Evolutionary conservation across 1,284 basidiomycete species (phyloP), one percentile per base, ranked within the genome.

Genomic region (Trametes polyzona): DNA sequence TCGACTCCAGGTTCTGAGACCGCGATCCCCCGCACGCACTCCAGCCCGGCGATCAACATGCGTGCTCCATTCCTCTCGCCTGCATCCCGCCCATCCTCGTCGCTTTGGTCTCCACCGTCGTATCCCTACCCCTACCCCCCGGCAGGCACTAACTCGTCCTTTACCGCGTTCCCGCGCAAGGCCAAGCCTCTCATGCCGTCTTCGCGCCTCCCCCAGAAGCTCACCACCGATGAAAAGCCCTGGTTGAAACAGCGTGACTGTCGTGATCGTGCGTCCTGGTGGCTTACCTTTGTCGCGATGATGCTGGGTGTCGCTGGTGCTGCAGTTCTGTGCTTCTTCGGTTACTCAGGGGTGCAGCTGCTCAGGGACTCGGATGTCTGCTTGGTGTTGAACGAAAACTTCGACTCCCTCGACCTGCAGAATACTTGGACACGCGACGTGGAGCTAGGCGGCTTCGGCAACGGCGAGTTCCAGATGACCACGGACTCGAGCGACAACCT

Each of bases 401-500:
- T 93, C 63, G 76, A 80, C 52, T 73, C 71, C 42, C 71, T 83
- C 50, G 75, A 80, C 54, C 77, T 78, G 32, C 77, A 76, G 6
- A 77, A 76, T 54, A 81, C 75, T 30, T 93, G 90, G 83, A 73
- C 78, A 43, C 76, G 81, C 23, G 90, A 93, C 63, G 82, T 89
- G 36, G 82, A 86, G 66, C 79, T 92, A 63, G 85, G 88, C 54
- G 92, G 92, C 0, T 93, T 84, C 66, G 89, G 88, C 79, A 92
- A 90, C 68, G 84, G 86, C 64, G 83, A 92, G 72, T 94, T 94
- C 71, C 83, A 91, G 67, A 92, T 91, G 88, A 86, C 61, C 2
- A 92, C 90, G 2, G 73, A 76, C 30, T 81, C 79, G 8, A 63
- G 69, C 26, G 82, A 86, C 70, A 93, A 93, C 72, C 81, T 82